Percentiles rank a stretch among this genome's conserved stretches.
These are phyloP conservation scores for Ochetophila trinervis DNA, from an alignment of 306 rosid species.

Conservation along the genomic window DNA sequence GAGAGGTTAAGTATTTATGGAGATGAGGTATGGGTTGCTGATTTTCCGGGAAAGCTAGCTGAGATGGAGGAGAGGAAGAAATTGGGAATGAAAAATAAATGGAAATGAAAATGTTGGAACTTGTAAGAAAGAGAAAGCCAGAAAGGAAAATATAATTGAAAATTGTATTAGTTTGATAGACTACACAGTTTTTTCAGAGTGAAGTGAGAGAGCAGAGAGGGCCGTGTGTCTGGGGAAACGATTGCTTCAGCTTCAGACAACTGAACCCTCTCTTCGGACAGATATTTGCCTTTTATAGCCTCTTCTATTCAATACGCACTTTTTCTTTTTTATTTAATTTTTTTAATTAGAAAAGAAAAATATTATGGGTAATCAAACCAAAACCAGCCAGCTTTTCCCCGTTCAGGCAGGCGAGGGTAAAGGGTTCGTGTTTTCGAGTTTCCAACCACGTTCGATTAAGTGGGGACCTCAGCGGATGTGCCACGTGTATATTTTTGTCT, in stretches of 20 bases:
- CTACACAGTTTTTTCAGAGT: neutral
- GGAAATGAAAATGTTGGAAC: neutral
- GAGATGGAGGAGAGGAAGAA: neutral
- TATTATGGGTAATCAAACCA: too few species aligned
- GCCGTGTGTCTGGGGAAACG: neutral
- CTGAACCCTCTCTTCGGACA: slow-evolving; percentile 14
- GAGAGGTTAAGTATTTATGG: neutral
- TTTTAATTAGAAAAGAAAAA: neutral
- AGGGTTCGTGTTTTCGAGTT: neutral
- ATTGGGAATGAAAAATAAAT: neutral
- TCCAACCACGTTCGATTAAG: neutral
- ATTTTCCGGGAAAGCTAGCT: slow-evolving; percentile 12
- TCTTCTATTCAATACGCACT: neutral
- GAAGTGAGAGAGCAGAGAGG: neutral
- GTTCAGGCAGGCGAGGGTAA: neutral
- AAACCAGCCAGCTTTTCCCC: neutral
- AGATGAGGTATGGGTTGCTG: neutral
- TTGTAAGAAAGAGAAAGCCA: neutral
- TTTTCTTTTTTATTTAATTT: neutral
- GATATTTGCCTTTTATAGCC: slow-evolving; percentile 10
- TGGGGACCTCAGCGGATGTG: neutral
- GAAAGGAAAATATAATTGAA: neutral
- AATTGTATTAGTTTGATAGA: too few species aligned
- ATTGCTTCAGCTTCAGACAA: slow-evolving; percentile 10
- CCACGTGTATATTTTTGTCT: neutral